These are phyloP conservation scores for Maudiozyma saulgeensis DNA, from an alignment of 805 yeast species.

Conservation along the genomic window DNA sequence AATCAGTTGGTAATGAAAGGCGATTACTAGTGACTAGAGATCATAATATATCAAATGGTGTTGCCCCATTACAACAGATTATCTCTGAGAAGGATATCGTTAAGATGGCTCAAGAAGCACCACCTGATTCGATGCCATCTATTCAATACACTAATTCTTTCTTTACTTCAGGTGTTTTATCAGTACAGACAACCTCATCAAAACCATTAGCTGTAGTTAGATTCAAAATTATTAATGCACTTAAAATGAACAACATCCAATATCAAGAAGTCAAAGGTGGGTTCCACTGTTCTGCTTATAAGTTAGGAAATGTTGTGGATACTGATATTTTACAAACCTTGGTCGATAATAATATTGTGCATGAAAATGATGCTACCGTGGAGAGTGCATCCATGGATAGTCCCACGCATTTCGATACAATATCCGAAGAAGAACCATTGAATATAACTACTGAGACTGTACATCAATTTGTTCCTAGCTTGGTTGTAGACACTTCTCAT, in stretches of 20 bases:
- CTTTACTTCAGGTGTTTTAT: conserved; percentile 84
- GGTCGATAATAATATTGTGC: not conserved
- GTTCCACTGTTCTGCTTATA: conserved; percentile 48
- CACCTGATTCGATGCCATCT: conserved; percentile 78
- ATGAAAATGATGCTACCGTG: not conserved
- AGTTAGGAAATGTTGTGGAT: not conserved
- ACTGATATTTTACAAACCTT: not conserved
- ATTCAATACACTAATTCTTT: conserved; percentile 85
- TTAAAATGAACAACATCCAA: conserved; percentile 64
- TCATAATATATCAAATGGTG: not conserved
- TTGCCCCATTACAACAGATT: not conserved
- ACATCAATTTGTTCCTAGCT: not conserved
- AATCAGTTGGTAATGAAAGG: conserved; percentile 1
- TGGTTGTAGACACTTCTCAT: not conserved
- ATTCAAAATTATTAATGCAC: conserved; percentile 66
- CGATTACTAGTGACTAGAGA: not conserved
- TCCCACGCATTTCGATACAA: not conserved
- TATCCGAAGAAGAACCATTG: conserved; percentile 29
- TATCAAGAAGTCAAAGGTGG: conserved; percentile 93
- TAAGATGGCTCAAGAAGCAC: conserved; percentile 42
- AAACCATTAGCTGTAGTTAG: conserved; percentile 83
- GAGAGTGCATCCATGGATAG: not conserved
- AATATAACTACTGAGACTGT: not conserved
- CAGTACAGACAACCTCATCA: conserved; percentile 90
- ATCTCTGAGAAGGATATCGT: conserved; percentile 40